phyloP scores from a whole-genome alignment of 805 yeast species.

The Pichia occidentalis region DNA sequence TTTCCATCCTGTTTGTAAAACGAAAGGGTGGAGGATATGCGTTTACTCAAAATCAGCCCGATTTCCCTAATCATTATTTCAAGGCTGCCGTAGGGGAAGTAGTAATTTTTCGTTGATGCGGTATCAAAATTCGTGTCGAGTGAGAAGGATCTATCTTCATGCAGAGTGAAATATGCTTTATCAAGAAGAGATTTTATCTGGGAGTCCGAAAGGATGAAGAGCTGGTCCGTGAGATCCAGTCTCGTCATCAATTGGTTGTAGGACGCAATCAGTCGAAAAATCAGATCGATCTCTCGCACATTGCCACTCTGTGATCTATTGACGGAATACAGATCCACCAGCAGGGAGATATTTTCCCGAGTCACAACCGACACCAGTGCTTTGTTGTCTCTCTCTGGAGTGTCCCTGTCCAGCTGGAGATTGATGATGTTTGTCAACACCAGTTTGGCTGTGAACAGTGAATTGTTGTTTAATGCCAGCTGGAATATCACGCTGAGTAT shows the following conservation, averaged over 20 bases:
- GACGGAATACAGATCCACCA: conserved; percentile 13
- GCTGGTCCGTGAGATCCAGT: conserved; percentile 4
- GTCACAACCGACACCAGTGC: not conserved
- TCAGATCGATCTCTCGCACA: conserved; percentile 8
- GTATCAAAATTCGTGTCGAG: not conserved
- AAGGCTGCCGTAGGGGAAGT: conserved; percentile 4
- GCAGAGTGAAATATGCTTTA: conserved; percentile 11
- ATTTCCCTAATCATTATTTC: conserved; percentile 16
- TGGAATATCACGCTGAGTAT: not conserved
- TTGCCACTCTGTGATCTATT: conserved; percentile 11
- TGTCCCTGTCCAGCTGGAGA: not conserved
- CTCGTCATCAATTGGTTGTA: conserved; percentile 13
- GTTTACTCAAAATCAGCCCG: conserved; percentile 12
- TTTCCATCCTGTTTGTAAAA: conserved; percentile 7
- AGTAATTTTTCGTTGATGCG: too few species aligned
- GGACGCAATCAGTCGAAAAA: conserved; percentile 8
- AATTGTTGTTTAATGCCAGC: not conserved
- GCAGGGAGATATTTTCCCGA: not conserved
- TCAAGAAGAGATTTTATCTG: conserved; percentile 12
- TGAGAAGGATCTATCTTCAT: not conserved
- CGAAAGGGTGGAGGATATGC: conserved; percentile 12
- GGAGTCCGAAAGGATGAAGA: conserved; percentile 1
- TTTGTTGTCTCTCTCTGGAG: not conserved
- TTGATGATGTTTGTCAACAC: conserved; percentile 1
- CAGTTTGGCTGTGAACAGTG: not conserved